phyloP scores from a whole-genome alignment of 139 green algal species.

The Picocystis salinarum region DNA sequence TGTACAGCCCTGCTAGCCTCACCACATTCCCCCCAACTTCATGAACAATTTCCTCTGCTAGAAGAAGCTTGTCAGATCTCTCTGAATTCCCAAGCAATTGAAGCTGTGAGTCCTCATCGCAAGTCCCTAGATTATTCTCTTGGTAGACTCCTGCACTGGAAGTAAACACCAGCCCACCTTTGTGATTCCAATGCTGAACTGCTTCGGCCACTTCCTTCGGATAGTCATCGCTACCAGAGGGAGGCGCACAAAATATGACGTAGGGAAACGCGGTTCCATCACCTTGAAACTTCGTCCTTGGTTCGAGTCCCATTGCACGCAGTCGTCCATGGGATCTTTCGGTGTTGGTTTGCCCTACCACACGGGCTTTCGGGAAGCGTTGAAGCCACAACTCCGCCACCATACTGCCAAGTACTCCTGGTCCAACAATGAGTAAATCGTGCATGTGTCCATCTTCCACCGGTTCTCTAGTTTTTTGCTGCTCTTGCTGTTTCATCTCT shows the following conservation, averaged over 20 bases:
- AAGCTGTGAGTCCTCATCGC: constrained; percentile 42
- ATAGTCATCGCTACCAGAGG: constrained; percentile 73
- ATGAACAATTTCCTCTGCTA: constrained; percentile 51
- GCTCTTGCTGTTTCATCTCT: too few species aligned
- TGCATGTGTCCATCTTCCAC: too few species aligned
- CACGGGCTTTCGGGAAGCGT: constrained; percentile 21
- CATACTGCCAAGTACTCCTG: constrained; percentile 68
- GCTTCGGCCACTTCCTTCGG: constrained; percentile 41
- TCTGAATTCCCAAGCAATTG: constrained; percentile 29
- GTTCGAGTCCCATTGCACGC: constrained; percentile 34
- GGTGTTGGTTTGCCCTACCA: constrained; percentile 81
- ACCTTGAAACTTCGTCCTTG: constrained; percentile 21
- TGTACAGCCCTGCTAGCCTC: constrained; percentile 84
- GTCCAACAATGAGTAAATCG: constrained; percentile 59
- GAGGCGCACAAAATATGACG: constrained; percentile 77
- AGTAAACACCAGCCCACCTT: constrained; percentile 77
- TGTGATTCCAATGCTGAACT: constrained; percentile 54
- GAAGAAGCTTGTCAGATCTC: constrained; percentile 52
- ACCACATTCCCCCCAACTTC: constrained; percentile 64
- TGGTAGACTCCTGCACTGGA: constrained; percentile 57
- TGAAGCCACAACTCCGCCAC: constrained; percentile 58
- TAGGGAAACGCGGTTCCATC: constrained; percentile 34
- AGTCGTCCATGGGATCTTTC: constrained; percentile 55
- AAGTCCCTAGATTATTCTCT: constrained; percentile 33
- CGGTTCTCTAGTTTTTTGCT: too few species aligned